A percentile compares a stretch with the other conserved stretches of the same genome.
These are phyloP conservation scores for Pseudogymnoascus sp. DNA, from an alignment of 2,329 filamentous ascomycete genomes.

Conservation along the genomic window DNA sequence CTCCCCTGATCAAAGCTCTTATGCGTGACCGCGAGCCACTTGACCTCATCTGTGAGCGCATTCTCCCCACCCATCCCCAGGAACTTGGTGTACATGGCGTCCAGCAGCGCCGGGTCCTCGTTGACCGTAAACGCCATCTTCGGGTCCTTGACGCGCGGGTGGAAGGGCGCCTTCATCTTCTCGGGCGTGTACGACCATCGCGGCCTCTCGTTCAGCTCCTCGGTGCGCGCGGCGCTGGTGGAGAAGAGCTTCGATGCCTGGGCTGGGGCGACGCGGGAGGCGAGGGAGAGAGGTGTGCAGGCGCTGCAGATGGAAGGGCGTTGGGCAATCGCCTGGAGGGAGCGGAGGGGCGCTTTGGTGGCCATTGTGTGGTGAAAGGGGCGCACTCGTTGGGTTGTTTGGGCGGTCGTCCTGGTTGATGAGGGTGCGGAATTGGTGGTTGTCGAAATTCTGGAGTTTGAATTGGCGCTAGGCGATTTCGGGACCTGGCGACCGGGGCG, in stretches of 20 bases:
- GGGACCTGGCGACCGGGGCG: background rate
- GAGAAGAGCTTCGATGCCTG: conserved; percentile 1
- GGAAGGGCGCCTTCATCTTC: conserved; percentile 62
- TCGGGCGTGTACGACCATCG: conserved; percentile 65
- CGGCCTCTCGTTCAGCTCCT: conserved; percentile 36
- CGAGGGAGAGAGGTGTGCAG: conserved; percentile 11
- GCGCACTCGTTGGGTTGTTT: background rate
- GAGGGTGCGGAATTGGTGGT: conserved; percentile 2
- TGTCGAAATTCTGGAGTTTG: conserved; percentile 9
- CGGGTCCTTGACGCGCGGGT: conserved; percentile 46
- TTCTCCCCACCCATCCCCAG: conserved; percentile 65
- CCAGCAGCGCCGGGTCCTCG: conserved; percentile 61
- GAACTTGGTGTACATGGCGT: conserved; percentile 68
- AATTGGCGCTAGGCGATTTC: conserved; percentile 8
- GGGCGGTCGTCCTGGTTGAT: background rate
- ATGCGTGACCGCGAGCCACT: conserved; percentile 94
- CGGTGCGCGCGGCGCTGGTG: conserved; percentile 15
- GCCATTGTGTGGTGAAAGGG: conserved; percentile 32
- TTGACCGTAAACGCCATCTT: conserved; percentile 60
- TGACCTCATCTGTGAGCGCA: conserved; percentile 79
- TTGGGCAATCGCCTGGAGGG: conserved; percentile 30
- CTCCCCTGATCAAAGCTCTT: conserved; percentile 96
- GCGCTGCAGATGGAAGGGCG: conserved; percentile 13
- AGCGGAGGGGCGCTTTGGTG: conserved; percentile 36
- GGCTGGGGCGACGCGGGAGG: background rate